Percentiles rank a stretch among this genome's conserved stretches.
phyloP scores from a whole-genome alignment of 345 rosid species.

The Limnanthes douglasii region DNA sequence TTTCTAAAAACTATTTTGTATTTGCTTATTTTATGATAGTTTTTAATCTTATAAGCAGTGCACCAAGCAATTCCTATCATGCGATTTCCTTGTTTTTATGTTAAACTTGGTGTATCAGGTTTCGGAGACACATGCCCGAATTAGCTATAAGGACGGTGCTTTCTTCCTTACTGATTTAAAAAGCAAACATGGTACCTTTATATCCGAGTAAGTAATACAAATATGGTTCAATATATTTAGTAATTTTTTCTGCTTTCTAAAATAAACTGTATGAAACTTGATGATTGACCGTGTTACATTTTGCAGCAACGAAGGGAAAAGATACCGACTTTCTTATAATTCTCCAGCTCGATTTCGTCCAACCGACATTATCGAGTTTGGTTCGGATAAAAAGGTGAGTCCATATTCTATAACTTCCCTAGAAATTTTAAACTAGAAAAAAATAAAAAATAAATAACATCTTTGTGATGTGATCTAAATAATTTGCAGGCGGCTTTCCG shows the following conservation, averaged over 20 bases:
- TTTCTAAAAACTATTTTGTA: too few relatives aligned
- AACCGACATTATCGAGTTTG: slow-evolving; percentile 45
- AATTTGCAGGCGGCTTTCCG: slow-evolving; percentile 46
- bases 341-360: slow-evolving; percentile 38
- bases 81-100: background rate
- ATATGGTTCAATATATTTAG: background rate
- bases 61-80: slow-evolving; percentile 8
- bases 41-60: too few relatives aligned
- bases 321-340: slow-evolving; percentile 34
- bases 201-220: slow-evolving; percentile 43
- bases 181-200: slow-evolving; percentile 65
- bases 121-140: slow-evolving; percentile 57
- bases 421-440: too few relatives aligned
- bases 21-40: too few relatives aligned
- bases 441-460: too few relatives aligned
- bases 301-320: slow-evolving; percentile 54
- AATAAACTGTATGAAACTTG: slow-evolving; percentile 2
- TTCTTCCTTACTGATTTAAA: slow-evolving; percentile 53
- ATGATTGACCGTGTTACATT: slow-evolving; percentile 1
- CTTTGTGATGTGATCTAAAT: too few relatives aligned
- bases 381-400: slow-evolving; percentile 51
- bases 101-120: slow-evolving; percentile 26
- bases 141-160: slow-evolving; percentile 58
- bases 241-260: background rate
- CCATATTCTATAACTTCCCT: too few relatives aligned